Evolutionary conservation across 148 eudicot genomes (phyloP).

Genomic region (Cornus florida): DNA sequence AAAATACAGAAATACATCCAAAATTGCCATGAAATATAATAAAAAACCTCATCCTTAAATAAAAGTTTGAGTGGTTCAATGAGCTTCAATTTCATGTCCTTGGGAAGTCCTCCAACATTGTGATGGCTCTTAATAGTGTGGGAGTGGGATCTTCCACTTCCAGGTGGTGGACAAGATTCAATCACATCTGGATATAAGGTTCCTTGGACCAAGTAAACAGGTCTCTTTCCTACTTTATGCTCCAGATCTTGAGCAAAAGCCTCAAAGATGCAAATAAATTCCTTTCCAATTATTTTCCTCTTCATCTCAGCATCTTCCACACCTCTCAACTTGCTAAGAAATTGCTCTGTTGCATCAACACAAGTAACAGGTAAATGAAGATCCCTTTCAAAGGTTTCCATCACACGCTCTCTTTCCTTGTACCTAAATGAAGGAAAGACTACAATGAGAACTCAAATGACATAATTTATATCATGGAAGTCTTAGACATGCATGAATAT

Average conservation of each 20-base stretch:
- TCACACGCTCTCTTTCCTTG: constrained; percentile 88
- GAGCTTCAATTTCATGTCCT: constrained; percentile 96
- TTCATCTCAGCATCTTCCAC: constrained; percentile 85
- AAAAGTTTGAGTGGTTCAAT: constrained; percentile 93
- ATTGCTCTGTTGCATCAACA: constrained; percentile 80
- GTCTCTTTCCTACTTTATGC: constrained; percentile 61
- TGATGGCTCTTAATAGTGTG: constrained; percentile 98
- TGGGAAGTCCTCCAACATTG: constrained; percentile 98
- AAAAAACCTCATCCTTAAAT: constrained; percentile 87
- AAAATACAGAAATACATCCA: neutral
- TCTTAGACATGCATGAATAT: neutral
- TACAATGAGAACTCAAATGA: constrained; percentile 5
- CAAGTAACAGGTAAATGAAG: constrained; percentile 94
- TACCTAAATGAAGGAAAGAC: constrained; percentile 43
- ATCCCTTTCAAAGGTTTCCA: constrained; percentile 85
- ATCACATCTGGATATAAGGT: constrained; percentile 96
- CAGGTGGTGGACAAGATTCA: constrained; percentile 98
- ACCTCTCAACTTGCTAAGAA: constrained; percentile 81
- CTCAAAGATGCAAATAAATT: constrained; percentile 82
- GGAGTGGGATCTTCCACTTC: constrained; percentile 90
- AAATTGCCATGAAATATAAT: neutral
- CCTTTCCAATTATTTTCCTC: constrained; percentile 92
- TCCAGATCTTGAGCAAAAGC: constrained; percentile 80
- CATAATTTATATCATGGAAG: neutral
- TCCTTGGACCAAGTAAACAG: constrained; percentile 90